Conservation (phyloP, 345 rosid species). For the Capsella bursapastoris region DNA sequence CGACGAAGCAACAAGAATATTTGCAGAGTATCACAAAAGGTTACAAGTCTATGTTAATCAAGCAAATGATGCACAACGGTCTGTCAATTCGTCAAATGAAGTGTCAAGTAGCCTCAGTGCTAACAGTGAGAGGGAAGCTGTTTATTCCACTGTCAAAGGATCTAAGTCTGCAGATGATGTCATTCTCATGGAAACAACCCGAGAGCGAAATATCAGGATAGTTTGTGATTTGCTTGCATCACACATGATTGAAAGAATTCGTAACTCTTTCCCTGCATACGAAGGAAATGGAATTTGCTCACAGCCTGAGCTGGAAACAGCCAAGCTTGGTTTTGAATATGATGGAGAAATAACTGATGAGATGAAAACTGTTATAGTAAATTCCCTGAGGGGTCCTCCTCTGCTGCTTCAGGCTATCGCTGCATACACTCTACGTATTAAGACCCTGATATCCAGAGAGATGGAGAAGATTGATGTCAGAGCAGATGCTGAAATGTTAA, state of each 20-base stretch:
- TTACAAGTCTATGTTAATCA: constrained; percentile 74
- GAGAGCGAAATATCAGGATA: constrained; percentile 77
- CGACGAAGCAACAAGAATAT: constrained; percentile 89
- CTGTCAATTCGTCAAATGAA: constrained; percentile 61
- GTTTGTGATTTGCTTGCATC: constrained; percentile 87
- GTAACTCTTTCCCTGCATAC: constrained; percentile 80
- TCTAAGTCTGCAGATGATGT: constrained; percentile 76
- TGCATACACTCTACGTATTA: constrained; percentile 65
- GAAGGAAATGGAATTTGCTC: constrained; percentile 89
- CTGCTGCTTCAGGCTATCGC: constrained; percentile 79
- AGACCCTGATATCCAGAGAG: constrained; percentile 73
- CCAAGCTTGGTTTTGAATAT: constrained; percentile 80
- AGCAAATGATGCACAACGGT: constrained; percentile 83
- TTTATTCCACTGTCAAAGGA: constrained; percentile 90
- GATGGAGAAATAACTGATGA: constrained; percentile 85
- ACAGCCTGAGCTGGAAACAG: constrained; percentile 73
- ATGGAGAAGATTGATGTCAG: constrained; percentile 84
- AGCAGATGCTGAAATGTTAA: constrained; percentile 90
- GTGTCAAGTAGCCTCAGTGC: constrained; percentile 53
- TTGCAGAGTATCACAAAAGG: constrained; percentile 86
- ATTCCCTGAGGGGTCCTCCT: constrained; percentile 79
- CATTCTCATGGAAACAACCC: constrained; percentile 80
- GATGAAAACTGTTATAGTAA: constrained; percentile 60
- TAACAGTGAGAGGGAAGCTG: constrained; percentile 71
- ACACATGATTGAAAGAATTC: constrained; percentile 68